phyloP scores from a whole-genome alignment of 228 moss, liverwort and hornwort genomes.

The Sphagnum magellanicum region DNA sequence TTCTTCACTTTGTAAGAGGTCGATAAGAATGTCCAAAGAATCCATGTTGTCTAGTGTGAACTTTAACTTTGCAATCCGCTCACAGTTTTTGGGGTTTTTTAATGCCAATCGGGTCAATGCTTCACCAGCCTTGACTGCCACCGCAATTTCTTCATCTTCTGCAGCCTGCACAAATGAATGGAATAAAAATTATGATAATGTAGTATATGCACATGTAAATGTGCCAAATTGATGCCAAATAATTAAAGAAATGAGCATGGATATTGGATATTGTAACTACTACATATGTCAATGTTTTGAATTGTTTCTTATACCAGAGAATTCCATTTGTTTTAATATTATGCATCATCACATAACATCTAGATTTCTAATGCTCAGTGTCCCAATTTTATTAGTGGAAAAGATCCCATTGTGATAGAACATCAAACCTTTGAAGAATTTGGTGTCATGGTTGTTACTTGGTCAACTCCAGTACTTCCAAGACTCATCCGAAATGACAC shows the following conservation, averaged over 20 bases:
- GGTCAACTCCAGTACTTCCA: no score
- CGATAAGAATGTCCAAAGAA: constrained; percentile 17
- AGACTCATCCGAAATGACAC: no score
- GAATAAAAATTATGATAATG: not conserved
- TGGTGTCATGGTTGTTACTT: no score
- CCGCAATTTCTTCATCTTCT: constrained; percentile 13
- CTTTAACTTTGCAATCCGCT: constrained; percentile 32
- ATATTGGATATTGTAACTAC: no score
- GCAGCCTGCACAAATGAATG: constrained; percentile 1
- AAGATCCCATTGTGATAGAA: no score
- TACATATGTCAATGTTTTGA: not conserved
- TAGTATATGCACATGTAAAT: not conserved
- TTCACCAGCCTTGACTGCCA: constrained; percentile 50
- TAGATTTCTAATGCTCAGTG: no score
- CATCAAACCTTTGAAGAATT: no score
- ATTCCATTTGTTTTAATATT: no score
- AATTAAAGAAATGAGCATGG: not conserved
- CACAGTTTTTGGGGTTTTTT: constrained; percentile 40
- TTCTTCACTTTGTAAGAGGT: constrained; percentile 27
- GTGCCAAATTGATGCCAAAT: not conserved
- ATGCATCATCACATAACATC: no score
- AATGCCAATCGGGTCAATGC: constrained; percentile 47
- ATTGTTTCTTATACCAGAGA: not conserved
- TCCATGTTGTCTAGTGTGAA: not conserved
- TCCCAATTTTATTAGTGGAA: no score